A percentile compares a stretch with the other conserved stretches of the same genome.
phyloP scores from a whole-genome alignment of 768 basidiomycete species.

The Lentinula lateritia region DNA sequence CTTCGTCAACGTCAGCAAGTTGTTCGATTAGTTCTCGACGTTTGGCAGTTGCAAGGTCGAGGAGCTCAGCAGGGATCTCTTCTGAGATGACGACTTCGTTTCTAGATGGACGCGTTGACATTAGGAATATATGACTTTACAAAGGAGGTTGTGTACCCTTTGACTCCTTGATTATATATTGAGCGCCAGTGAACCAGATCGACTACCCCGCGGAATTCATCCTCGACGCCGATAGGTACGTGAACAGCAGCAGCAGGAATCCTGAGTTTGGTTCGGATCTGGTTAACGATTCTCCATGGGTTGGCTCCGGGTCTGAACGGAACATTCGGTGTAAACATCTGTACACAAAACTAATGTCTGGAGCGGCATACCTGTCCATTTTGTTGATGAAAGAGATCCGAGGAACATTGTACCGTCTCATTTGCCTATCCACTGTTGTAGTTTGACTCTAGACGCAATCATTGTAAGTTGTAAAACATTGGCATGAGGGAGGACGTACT shows the following conservation, averaged over 20 bases:
- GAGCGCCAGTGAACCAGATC: conserved; percentile 94
- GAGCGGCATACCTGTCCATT: conserved; percentile 59
- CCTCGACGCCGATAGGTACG: conserved; percentile 89
- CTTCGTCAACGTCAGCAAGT: conserved; percentile 94
- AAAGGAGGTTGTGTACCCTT: conserved; percentile 63
- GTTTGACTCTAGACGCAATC: conserved; percentile 74
- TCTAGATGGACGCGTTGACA: conserved; percentile 30
- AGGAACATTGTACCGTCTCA: conserved; percentile 95
- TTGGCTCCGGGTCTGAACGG: conserved; percentile 83
- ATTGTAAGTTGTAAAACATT: too few relatives aligned
- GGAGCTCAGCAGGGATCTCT: conserved; percentile 77
- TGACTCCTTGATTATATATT: conserved; percentile 89
- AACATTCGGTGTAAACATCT: not conserved
- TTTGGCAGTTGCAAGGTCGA: conserved; percentile 76
- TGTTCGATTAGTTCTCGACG: conserved; percentile 90
- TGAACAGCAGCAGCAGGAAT: conserved; percentile 94
- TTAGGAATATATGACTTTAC: not conserved
- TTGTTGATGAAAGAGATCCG: conserved; percentile 88
- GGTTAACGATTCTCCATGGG: conserved; percentile 90
- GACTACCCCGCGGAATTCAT: conserved; percentile 84
- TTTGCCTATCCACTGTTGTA: conserved; percentile 97
- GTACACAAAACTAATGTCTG: not conserved
- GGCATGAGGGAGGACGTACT: conserved; percentile 28
- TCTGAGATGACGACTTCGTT: conserved; percentile 74
- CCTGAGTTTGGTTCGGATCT: conserved; percentile 86